Percentiles rank a stretch among this genome's conserved stretches.
phyloP scores from a whole-genome alignment of 148 eudicot species.

The Camellia granthamiana region DNA sequence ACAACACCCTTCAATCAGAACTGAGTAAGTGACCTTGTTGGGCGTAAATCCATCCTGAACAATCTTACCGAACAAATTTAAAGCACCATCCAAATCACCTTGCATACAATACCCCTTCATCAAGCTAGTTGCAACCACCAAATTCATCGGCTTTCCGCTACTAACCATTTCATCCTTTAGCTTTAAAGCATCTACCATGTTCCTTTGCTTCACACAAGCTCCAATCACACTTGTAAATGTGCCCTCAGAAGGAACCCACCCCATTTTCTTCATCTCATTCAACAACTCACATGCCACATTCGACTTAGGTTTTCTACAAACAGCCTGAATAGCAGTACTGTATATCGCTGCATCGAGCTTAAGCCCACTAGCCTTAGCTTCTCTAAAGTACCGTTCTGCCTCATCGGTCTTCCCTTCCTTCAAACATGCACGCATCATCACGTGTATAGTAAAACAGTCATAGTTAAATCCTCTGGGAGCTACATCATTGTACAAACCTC shows the following conservation, averaged over 20 bases:
- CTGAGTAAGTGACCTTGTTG: constrained; percentile 54
- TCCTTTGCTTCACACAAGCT: constrained; percentile 51
- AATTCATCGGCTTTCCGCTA: constrained; percentile 43
- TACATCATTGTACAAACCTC: constrained; percentile 41
- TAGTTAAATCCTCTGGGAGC: constrained; percentile 34
- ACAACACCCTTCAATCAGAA: constrained; percentile 59
- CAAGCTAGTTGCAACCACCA: constrained; percentile 61
- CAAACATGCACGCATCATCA: constrained; percentile 54
- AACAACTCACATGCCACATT: constrained; percentile 42
- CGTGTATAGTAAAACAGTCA: constrained; percentile 44
- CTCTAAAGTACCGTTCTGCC: constrained; percentile 47
- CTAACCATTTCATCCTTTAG: constrained; percentile 66
- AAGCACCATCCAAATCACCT: constrained; percentile 55
- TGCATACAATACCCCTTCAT: constrained; percentile 58
- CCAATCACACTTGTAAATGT: constrained; percentile 45
- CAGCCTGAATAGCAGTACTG: constrained; percentile 43
- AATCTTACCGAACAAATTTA: constrained; percentile 48
- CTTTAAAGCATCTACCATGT: constrained; percentile 48
- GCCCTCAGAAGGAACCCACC: constrained; percentile 61
- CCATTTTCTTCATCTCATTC: constrained; percentile 62
- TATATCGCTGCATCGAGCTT: constrained; percentile 40
- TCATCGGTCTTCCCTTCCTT: constrained; percentile 42
- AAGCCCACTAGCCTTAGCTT: constrained; percentile 50
- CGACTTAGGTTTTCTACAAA: constrained; percentile 35
- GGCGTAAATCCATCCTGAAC: constrained; percentile 51